A percentile compares a stretch with the other conserved stretches of the same genome.
phyloP scores from a whole-genome alignment of 805 yeast species.

The Starmera caribaea region DNA sequence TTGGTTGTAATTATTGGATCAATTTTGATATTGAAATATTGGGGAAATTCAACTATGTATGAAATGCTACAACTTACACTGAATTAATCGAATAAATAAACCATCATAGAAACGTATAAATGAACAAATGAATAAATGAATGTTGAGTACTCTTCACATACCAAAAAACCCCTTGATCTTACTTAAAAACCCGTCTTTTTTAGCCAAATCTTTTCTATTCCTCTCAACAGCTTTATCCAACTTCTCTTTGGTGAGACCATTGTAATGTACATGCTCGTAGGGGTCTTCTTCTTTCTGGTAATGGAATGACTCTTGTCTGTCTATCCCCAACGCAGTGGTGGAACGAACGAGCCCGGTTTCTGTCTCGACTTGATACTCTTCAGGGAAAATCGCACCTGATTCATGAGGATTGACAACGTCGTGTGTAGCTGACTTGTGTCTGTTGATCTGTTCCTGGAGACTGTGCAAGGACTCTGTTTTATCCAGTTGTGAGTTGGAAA shows the following conservation, averaged over 20 bases:
- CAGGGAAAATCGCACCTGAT: constrained; percentile 38
- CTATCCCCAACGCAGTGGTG: constrained; percentile 41
- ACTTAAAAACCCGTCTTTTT: constrained; percentile 8
- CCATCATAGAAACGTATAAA: too few species aligned
- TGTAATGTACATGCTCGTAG: constrained; percentile 1
- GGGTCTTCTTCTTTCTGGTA: constrained; percentile 1
- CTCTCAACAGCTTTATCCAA: constrained; percentile 21
- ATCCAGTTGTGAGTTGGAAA: background rate
- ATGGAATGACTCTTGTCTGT: constrained; percentile 24
- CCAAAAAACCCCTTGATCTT: constrained; percentile 11
- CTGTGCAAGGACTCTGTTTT: background rate
- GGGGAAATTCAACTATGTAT: too few species aligned
- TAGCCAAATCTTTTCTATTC: constrained; percentile 20
- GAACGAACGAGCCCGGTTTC: constrained; percentile 57
- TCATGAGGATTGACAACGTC: constrained; percentile 6
- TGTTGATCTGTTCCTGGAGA: constrained; percentile 2
- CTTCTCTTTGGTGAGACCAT: constrained; percentile 13
- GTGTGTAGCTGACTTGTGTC: constrained; percentile 1
- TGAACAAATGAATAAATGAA: background rate
- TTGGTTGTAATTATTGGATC: too few species aligned
- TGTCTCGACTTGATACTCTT: constrained; percentile 59
- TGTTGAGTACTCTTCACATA: constrained; percentile 10
- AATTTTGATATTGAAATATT: background rate
- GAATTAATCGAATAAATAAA: too few species aligned
- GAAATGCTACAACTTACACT: too few species aligned